A percentile compares a stretch with the other conserved stretches of the same genome.
phyloP scores from a whole-genome alignment of 2,329 filamentous ascomycete species.

The Pseudogymnoascus destructans region DNA sequence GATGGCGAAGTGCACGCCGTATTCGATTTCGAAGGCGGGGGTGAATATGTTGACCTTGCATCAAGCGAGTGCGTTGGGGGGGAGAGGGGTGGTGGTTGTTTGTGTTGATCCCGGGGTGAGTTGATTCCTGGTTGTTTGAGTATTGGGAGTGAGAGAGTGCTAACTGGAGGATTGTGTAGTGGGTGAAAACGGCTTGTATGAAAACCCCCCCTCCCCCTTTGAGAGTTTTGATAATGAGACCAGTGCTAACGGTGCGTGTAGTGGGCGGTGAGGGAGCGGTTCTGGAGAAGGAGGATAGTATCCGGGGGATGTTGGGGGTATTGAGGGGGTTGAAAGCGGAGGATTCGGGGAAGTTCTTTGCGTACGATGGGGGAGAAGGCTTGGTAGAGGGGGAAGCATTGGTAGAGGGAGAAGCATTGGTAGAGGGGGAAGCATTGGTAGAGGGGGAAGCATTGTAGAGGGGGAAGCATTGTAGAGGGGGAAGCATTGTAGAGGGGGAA shows the following conservation, averaged over 20 bases:
- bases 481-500: background rate
- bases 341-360: constrained; percentile 7
- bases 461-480: background rate
- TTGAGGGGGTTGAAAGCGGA: background rate
- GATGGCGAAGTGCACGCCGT: constrained; percentile 9
- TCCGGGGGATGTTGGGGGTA: background rate
- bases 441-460: too few species aligned
- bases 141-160: background rate
- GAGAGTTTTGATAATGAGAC: background rate
- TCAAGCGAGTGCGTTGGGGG: background rate
- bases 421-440: background rate
- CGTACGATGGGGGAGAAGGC: background rate
- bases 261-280: background rate
- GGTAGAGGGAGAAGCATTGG: background rate
- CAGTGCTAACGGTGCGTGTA: background rate
- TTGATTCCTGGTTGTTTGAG: background rate
- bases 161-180: background rate
- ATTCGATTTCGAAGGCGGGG: constrained; percentile 16
- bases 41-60: constrained; percentile 14
- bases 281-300: constrained; percentile 9
- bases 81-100: constrained; percentile 5
- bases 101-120: constrained; percentile 9
- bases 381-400: background rate
- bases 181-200: constrained; percentile 9
- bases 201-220: background rate